A percentile compares a stretch with the other conserved stretches of the same genome.
These are phyloP conservation scores for Neonectria neomacrospora DNA, from an alignment of 2,329 filamentous ascomycete genomes.

Conservation along the genomic window DNA sequence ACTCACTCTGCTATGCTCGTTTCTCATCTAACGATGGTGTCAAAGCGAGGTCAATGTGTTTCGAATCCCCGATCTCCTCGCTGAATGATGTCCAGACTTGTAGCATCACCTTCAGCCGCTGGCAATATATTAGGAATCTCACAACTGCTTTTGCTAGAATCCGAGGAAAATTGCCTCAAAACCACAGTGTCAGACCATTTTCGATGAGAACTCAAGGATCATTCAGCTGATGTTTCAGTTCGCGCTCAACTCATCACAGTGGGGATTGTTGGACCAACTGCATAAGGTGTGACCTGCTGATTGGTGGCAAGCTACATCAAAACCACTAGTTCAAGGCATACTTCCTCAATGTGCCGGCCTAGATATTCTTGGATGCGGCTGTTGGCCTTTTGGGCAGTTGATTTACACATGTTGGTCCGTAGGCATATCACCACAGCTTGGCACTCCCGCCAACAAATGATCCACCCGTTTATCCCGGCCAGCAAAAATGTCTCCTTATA, in stretches of 20 bases:
- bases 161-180: too few relatives aligned
- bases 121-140: too few relatives aligned
- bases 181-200: background rate
- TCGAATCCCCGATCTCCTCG: too few relatives aligned
- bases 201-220: background rate
- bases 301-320: background rate
- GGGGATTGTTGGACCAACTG: conserved; percentile 3
- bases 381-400: background rate
- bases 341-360: background rate
- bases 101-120: too few relatives aligned
- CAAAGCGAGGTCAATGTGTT: too few relatives aligned
- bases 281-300: background rate
- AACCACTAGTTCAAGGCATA: background rate
- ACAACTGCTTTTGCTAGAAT: too few relatives aligned
- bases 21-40: too few relatives aligned
- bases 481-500: background rate
- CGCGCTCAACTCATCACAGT: conserved; percentile 1
- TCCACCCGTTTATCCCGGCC: background rate
- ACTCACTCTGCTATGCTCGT: too few relatives aligned
- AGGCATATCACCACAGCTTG: background rate
- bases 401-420: background rate
- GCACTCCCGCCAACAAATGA: too few relatives aligned
- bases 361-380: background rate
- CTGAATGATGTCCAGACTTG: too few relatives aligned
- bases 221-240: background rate